Conservation (phyloP, 257 asterid genomes). For the Solanum sejunctum region DNA sequence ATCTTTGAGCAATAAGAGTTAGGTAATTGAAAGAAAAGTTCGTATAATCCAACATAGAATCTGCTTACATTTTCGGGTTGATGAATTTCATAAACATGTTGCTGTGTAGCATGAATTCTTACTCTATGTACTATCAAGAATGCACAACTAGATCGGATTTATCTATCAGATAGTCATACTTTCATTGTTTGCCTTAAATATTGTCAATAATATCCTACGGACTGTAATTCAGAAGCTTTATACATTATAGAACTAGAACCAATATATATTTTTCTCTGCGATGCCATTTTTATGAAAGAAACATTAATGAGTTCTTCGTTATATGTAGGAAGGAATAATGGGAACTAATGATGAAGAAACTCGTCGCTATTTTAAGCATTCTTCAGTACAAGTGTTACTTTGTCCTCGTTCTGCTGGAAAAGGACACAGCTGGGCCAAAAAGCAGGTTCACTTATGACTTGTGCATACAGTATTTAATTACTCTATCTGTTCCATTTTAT, state of each 20-base stretch:
- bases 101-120: neutral
- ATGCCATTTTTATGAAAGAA: neutral
- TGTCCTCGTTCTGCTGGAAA: conserved; percentile 77
- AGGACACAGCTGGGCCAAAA: conserved; percentile 72
- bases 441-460: conserved; percentile 18
- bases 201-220: neutral
- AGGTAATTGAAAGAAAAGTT: neutral
- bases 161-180: neutral
- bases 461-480: neutral
- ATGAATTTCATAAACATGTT: neutral
- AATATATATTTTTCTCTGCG: neutral
- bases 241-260: neutral
- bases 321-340: conserved; percentile 73
- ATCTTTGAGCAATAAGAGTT: neutral
- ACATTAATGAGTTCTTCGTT: neutral
- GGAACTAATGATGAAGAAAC: conserved; percentile 80
- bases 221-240: neutral
- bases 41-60: neutral
- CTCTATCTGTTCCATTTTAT: neutral
- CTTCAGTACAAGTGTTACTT: conserved; percentile 74
- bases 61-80: neutral
- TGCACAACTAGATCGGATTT: neutral
- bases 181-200: neutral
- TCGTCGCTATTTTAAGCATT: conserved; percentile 77
- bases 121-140: neutral